phyloP scores from a whole-genome alignment of 192 early-diverging fungal genomes.

The Linnemannia exigua region DNA sequence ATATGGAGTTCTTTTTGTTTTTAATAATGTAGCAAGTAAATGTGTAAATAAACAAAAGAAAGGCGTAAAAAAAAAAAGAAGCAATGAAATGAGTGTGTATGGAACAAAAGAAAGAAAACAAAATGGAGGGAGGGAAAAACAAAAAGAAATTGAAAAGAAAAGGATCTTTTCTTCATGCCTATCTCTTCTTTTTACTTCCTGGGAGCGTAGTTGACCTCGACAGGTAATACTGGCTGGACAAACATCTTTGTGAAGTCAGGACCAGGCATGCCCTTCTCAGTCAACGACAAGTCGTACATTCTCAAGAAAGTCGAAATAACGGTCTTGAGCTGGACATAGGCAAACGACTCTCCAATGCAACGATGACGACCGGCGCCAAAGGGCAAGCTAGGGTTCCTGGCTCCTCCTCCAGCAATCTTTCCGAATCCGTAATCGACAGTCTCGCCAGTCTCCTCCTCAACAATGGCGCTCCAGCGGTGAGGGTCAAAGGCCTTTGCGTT shows the following conservation, averaged over 20 bases:
- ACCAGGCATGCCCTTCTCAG: conserved; percentile 81
- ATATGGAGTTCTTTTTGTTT: not conserved
- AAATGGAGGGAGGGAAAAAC: not conserved
- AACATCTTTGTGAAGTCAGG: conserved; percentile 94
- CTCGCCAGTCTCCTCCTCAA: conserved; percentile 65
- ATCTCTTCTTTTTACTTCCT: conserved; percentile 22
- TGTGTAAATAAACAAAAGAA: conserved; percentile 5
- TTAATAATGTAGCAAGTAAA: not conserved
- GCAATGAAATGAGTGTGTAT: not conserved
- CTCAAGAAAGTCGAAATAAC: conserved; percentile 87
- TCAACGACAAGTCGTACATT: conserved; percentile 80
- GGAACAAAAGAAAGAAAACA: not conserved
- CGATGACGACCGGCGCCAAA: conserved; percentile 98
- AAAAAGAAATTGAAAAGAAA: not conserved
- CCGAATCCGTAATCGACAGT: conserved; percentile 85
- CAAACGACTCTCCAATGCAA: conserved; percentile 99
- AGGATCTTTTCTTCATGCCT: not conserved
- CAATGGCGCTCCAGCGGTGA: conserved; percentile 79
- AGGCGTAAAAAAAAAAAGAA: not conserved
- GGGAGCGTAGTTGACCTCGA: conserved; percentile 55
- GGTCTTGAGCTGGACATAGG: conserved; percentile 96
- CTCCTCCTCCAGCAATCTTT: conserved; percentile 68
- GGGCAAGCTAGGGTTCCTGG: conserved; percentile 89
- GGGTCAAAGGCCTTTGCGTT: conserved; percentile 88
- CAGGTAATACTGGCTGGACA: conserved; percentile 84